phyloP scores from a whole-genome alignment of 805 yeast genomes.

The Pichia occidentalis region DNA sequence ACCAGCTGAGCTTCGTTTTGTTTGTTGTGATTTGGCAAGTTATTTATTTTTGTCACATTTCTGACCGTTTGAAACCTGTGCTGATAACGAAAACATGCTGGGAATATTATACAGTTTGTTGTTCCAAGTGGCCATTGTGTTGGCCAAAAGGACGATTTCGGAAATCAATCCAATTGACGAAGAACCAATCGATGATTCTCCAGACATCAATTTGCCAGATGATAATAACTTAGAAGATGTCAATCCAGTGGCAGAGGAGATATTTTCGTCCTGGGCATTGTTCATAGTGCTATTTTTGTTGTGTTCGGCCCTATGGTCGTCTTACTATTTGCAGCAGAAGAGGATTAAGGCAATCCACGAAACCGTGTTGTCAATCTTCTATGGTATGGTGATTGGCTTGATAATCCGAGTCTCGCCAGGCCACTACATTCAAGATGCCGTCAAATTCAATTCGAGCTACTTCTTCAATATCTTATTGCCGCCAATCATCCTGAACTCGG shows the following conservation, averaged over 20 bases:
- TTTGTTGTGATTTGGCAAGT: too few species aligned
- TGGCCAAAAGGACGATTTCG: slow-evolving; percentile 4
- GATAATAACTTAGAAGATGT: slow-evolving; percentile 46
- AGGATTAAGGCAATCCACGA: slow-evolving; percentile 95
- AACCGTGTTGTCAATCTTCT: slow-evolving; percentile 90
- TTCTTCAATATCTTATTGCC: slow-evolving; percentile 92
- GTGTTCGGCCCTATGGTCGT: slow-evolving; percentile 89
- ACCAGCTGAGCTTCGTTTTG: too few species aligned
- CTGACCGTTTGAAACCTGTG: too few species aligned
- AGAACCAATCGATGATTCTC: slow-evolving; percentile 32
- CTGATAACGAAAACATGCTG: too few species aligned
- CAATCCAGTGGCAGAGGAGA: slow-evolving; percentile 89
- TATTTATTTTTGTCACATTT: too few species aligned
- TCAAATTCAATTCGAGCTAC: slow-evolving; percentile 88
- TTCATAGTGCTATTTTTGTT: slow-evolving; percentile 76
- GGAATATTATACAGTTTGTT: slow-evolving; percentile 4
- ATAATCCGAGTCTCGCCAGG: slow-evolving; percentile 90
- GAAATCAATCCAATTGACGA: slow-evolving; percentile 30
- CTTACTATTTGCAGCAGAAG: slow-evolving; percentile 85
- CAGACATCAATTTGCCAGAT: slow-evolving; percentile 43
- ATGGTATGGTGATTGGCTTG: slow-evolving; percentile 94
- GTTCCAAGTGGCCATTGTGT: neutral
- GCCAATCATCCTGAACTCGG: slow-evolving; percentile 93
- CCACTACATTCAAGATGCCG: slow-evolving; percentile 94
- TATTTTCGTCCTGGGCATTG: slow-evolving; percentile 95